Percentiles rank a stretch among this genome's conserved stretches.
phyloP scores from a whole-genome alignment of 106 monocot species.

The Dactylorhiza incarnata region DNA sequence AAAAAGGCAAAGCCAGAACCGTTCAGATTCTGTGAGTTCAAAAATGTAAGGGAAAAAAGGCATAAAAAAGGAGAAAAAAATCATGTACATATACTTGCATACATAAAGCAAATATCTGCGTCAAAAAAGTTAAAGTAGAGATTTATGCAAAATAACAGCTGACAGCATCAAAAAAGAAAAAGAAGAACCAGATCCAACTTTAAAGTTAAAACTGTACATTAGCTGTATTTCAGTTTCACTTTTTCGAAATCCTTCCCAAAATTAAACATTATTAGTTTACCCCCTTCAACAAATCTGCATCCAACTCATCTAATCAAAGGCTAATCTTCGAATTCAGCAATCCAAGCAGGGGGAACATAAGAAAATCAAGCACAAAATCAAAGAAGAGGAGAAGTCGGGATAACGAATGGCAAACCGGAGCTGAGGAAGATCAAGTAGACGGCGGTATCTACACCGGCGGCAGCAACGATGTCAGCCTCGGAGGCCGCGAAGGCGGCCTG shows the following conservation, averaged over 20 bases:
- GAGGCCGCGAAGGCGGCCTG: conserved; percentile 43
- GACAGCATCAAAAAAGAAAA: not conserved
- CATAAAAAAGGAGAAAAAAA: no score
- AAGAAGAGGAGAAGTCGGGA: not conserved
- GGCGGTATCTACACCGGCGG: conserved; percentile 68
- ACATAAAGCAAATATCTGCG: not conserved
- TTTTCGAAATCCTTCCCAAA: not conserved
- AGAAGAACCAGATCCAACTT: not conserved
- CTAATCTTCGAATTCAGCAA: not conserved
- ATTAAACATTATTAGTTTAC: no score
- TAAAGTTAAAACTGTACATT: not conserved
- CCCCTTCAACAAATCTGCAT: no score
- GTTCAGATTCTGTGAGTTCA: no score
- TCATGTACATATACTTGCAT: not conserved
- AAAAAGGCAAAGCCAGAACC: no score
- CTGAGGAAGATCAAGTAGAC: conserved; percentile 81
- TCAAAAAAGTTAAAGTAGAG: no score
- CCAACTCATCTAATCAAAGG: not conserved
- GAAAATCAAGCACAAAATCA: not conserved
- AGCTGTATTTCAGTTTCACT: not conserved
- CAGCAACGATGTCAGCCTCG: conserved; percentile 65
- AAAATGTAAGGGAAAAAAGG: not conserved
- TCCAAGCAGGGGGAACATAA: not conserved
- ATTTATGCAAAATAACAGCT: not conserved
- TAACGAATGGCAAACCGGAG: conserved; percentile 32